phyloP scores from a whole-genome alignment of 2,329 filamentous ascomycete species.

The Coleophoma crateriformis region DNA sequence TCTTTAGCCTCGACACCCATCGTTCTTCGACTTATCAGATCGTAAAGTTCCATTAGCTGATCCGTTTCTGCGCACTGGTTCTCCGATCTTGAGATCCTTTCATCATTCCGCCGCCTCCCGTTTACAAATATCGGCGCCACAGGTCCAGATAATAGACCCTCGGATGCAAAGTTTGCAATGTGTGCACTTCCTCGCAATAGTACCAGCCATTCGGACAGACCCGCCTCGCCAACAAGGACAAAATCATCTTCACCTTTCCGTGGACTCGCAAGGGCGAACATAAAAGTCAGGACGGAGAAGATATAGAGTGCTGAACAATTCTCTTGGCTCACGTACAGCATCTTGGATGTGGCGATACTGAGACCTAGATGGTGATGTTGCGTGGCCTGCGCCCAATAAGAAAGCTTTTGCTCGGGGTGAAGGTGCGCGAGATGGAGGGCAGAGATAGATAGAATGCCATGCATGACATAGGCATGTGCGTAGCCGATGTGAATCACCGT shows the following conservation, averaged over 20 bases:
- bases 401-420: conserved; percentile 29
- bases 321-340: conserved; percentile 26
- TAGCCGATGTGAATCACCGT: conserved; percentile 40
- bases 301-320: conserved; percentile 31
- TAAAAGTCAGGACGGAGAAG: conserved; percentile 32
- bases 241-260: conserved; percentile 30
- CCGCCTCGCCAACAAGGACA: conserved; percentile 27
- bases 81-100: conserved; percentile 5
- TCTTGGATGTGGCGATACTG: conserved; percentile 24
- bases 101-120: conserved; percentile 12
- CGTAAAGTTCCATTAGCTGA: conserved; percentile 9
- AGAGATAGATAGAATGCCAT: conserved; percentile 40
- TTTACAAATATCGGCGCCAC: conserved; percentile 24
- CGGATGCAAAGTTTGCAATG: conserved; percentile 24
- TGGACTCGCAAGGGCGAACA: conserved; percentile 30
- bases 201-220: conserved; percentile 31
- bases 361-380: conserved; percentile 28
- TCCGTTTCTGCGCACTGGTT: conserved; percentile 4
- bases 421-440: conserved; percentile 42
- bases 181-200: conserved; percentile 30
- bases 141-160: conserved; percentile 12
- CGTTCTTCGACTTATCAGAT: conserved; percentile 4
- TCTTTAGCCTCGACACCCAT: conserved; percentile 7
- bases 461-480: conserved; percentile 40
- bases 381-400: conserved; percentile 32